Base-by-base conservation (phyloP, 2,329 filamentous ascomycete genomes). In the Botryotinia convoluta region DNA sequence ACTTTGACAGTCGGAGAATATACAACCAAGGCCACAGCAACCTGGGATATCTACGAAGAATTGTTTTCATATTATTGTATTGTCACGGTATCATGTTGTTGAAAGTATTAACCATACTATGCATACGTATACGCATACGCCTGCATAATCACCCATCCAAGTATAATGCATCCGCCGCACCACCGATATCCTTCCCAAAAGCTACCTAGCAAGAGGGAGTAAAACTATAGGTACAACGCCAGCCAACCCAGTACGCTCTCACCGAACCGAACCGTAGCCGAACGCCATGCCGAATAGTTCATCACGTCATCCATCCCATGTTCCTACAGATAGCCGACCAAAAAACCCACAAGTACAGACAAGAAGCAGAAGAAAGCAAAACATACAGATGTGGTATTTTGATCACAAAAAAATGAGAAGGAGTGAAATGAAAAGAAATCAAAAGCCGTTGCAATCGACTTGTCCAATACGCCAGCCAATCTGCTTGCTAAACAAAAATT, bases 371-470 rank as follows among this genome's bases (percentile, higher is more conserved):
- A 57, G 29, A 62, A 68, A 61, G 64, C 48, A 29, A 51, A 22
- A 72, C 18, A 45, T 68, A 42, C 35, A 54, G 16, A 26, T 10
- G 51, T 67, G 70, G 62, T 68, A 60, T 68, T 72, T 68, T 26
- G 16, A 26, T 57, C 9, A 44, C 39, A 18, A 59, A 39, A 6
- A 39, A 39, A 59, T 8, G 42, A 39, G 37, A 39, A 37, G 9
- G 18, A 67, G 39, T 26, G 60, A 39, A 37, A 44, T 54, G 39
- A 67, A 61, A 63, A 48, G 26, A n/a, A 54, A 54, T 54, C 26
- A n/a, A 64, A 51, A 69, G 35, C 72, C 73, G 68, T 75, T 74
- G 73, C 74, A 74, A 74, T 72, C 73, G 72, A 54, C 37, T 62
- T 37, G 44, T 71, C n/a, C 45, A 37, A 5, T 64, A 74, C 59